Percentiles rank a stretch among this genome's conserved stretches.
These are phyloP conservation scores for Arxiozyma slooffiae DNA, from an alignment of 1,139 yeast genomes.

Conservation along the genomic window DNA sequence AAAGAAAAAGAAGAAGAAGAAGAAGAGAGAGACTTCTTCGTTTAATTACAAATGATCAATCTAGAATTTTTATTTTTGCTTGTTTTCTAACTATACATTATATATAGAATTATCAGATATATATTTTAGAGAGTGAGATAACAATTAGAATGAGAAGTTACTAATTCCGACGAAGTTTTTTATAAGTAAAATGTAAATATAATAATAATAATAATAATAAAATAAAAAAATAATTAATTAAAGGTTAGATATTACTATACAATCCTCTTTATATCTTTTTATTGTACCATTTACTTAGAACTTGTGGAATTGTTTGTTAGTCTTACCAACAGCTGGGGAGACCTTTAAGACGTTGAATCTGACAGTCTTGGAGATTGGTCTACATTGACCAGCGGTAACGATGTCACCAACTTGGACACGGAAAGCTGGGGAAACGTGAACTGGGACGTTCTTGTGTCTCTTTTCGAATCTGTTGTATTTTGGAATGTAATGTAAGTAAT, in stretches of 20 bases:
- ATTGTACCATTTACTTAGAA: conserved; percentile 48
- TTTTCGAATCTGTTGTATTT: conserved; percentile 99
- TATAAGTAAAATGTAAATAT: neutral
- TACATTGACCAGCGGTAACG: conserved; percentile 99
- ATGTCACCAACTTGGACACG: conserved; percentile 98
- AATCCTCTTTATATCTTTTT: neutral
- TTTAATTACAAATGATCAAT: no score
- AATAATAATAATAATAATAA: neutral
- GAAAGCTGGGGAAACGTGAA: conserved; percentile 99
- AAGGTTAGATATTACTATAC: neutral
- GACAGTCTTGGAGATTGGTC: conserved; percentile 99
- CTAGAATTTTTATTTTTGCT: neutral
- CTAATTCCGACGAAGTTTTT: neutral
- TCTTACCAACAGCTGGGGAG: conserved; percentile 77
- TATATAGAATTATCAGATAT: neutral
- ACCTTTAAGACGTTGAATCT: conserved; percentile 99
- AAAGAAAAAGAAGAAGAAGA: no score
- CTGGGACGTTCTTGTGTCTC: conserved; percentile 99
- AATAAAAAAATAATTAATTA: conserved; percentile 1
- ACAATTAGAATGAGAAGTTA: neutral
- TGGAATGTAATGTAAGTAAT: conserved; percentile 98
- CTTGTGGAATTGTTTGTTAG: conserved; percentile 90
- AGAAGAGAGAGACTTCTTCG: no score
- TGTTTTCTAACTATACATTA: conserved; percentile 1
- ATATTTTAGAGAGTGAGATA: neutral